Evolutionary conservation across 2,329 filamentous ascomycete genomes (phyloP).

Genomic region (Didymella segeticola): DNA sequence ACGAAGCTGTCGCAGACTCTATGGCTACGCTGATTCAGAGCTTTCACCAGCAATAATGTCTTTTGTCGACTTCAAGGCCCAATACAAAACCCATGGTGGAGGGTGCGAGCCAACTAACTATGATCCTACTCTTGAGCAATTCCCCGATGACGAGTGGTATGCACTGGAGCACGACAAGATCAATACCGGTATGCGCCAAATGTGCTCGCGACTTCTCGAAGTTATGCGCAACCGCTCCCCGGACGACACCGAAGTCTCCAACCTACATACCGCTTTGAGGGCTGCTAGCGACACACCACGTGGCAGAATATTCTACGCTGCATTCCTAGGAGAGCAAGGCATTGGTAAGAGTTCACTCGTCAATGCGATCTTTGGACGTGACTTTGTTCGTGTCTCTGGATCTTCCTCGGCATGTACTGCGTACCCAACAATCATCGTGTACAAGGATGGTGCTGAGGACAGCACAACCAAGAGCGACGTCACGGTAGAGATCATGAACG

Average conservation of each 20-base stretch:
- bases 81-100: not conserved
- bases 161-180: conserved; percentile 5
- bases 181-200: not conserved
- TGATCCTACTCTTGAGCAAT: not conserved
- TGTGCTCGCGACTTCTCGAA: conserved; percentile 5
- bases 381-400: conserved; percentile 8
- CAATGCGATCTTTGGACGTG: conserved; percentile 14
- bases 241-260: not conserved
- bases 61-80: not conserved
- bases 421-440: conserved; percentile 3
- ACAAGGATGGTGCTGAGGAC: conserved; percentile 16
- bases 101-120: not conserved
- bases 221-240: not conserved
- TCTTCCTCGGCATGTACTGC: conserved; percentile 16
- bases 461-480: conserved; percentile 14
- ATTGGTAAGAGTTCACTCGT: conserved; percentile 19
- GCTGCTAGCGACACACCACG: not conserved
- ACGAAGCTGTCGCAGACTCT: too few species aligned
- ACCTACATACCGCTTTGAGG: not conserved
- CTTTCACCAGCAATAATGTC: not conserved
- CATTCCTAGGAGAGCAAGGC: conserved; percentile 20
- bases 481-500: conserved; percentile 1
- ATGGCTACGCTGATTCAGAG: not conserved
- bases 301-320: not conserved
- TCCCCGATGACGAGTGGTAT: conserved; percentile 13